A percentile compares a stretch with the other conserved stretches of the same genome.
Evolutionary conservation across 1,284 basidiomycete genomes (phyloP).

Genomic region (Melanopsichium pennsylvanicum): DNA sequence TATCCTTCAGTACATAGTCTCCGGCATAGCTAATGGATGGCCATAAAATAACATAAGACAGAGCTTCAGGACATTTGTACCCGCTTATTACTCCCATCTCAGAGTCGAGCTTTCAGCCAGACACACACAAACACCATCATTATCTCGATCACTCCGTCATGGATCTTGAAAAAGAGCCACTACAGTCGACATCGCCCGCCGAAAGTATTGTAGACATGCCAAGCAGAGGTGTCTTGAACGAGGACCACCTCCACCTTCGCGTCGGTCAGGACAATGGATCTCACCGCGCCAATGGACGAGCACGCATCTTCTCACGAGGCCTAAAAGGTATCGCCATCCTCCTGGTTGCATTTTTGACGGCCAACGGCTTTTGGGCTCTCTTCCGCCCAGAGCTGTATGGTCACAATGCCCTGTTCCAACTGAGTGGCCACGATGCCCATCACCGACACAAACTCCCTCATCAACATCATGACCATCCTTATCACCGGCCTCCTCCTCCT

Average conservation of each 20-base stretch:
- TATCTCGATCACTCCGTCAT: too few relatives aligned
- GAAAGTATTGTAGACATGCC: conserved; percentile 3
- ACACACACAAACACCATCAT: too few relatives aligned
- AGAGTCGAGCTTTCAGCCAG: too few relatives aligned
- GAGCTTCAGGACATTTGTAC: too few relatives aligned
- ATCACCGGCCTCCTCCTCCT: conserved; percentile 5
- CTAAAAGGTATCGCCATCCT: conserved; percentile 18
- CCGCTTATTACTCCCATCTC: too few relatives aligned
- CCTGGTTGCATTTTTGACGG: conserved; percentile 22
- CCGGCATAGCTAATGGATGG: too few relatives aligned
- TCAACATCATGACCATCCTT: conserved; percentile 7
- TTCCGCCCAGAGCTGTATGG: conserved; percentile 27
- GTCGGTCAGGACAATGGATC: conserved; percentile 8
- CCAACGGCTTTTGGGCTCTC: conserved; percentile 35
- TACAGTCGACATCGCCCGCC: neutral
- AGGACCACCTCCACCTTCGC: conserved; percentile 22
- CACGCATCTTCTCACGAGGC: conserved; percentile 12
- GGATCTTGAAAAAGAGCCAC: conserved; percentile 18
- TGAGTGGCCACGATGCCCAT: neutral
- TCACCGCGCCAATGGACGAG: neutral
- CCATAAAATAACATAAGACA: too few relatives aligned
- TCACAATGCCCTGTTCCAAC: conserved; percentile 10
- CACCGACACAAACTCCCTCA: conserved; percentile 3
- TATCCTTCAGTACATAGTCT: too few relatives aligned
- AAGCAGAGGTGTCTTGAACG: conserved; percentile 12